Percentiles rank a stretch among this genome's conserved stretches.
Evolutionary conservation across 2,329 filamentous ascomycete species (phyloP).

Genomic region (Fusarium concolor): DNA sequence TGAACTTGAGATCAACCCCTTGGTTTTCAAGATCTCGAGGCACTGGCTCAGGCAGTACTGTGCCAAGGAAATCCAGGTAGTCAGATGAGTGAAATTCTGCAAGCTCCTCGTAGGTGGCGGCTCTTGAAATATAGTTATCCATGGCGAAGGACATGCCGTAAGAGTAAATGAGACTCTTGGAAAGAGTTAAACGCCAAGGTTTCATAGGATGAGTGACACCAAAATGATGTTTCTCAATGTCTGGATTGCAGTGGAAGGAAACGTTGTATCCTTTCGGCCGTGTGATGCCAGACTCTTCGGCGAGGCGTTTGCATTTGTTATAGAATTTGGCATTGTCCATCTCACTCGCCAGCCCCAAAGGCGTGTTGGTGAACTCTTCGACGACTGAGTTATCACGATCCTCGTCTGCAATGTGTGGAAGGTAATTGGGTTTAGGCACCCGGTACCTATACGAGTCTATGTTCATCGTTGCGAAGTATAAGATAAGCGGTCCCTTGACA

Average conservation of each 20-base stretch:
- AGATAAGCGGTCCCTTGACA: constrained; percentile 4
- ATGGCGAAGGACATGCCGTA: constrained; percentile 98
- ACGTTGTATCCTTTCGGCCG: constrained; percentile 89
- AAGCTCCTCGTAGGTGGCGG: constrained; percentile 89
- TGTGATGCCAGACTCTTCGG: constrained; percentile 75
- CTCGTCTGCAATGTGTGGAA: constrained; percentile 65
- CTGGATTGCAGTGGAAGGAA: constrained; percentile 94
- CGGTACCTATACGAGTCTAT: constrained; percentile 64
- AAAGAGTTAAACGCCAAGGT: constrained; percentile 94
- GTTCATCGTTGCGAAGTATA: constrained; percentile 47
- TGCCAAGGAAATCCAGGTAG: constrained; percentile 89
- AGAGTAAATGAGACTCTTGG: constrained; percentile 92
- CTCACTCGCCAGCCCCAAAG: constrained; percentile 63
- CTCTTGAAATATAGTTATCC: constrained; percentile 89
- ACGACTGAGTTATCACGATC: constrained; percentile 65
- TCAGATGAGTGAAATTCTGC: constrained; percentile 87
- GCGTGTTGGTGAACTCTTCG: constrained; percentile 60
- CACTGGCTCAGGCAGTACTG: constrained; percentile 72
- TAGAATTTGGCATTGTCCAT: constrained; percentile 68
- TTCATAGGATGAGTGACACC: constrained; percentile 99
- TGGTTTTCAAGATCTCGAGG: constrained; percentile 74
- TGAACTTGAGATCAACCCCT: constrained; percentile 77
- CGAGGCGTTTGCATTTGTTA: constrained; percentile 67
- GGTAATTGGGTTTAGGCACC: constrained; percentile 69
- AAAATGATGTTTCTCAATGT: constrained; percentile 97